phyloP scores from a whole-genome alignment of 768 basidiomycete species.

The Leccinum pellstonianum region DNA sequence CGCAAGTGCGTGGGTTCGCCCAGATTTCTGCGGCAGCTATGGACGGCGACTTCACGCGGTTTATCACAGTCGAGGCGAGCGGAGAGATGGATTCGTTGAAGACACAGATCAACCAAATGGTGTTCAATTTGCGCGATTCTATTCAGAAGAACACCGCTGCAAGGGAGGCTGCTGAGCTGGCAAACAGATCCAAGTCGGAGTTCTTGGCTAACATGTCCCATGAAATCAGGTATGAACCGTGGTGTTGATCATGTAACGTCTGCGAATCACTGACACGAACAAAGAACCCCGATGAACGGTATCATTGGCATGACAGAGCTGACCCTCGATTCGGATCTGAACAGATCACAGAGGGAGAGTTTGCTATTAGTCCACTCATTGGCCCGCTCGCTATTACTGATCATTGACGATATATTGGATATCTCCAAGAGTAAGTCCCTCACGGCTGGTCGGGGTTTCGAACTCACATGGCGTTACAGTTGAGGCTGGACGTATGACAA shows the following conservation, averaged over 20 bases:
- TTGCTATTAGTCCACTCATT: constrained; percentile 92
- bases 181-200: constrained; percentile 96
- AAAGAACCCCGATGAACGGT: constrained; percentile 99
- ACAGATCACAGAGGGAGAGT: constrained; percentile 92
- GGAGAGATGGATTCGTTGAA: constrained; percentile 99
- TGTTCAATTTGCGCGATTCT: constrained; percentile 92
- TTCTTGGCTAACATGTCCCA: constrained; percentile 99
- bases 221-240: constrained; percentile 79
- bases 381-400: constrained; percentile 87
- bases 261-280: constrained; percentile 8
- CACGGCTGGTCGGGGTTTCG: not conserved
- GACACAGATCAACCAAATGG: constrained; percentile 99
- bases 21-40: constrained; percentile 98
- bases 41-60: constrained; percentile 97
- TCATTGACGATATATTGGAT: constrained; percentile 99
- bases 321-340: constrained; percentile 94
- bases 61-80: constrained; percentile 97
- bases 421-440: constrained; percentile 91
- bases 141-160: constrained; percentile 99
- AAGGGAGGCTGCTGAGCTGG: constrained; percentile 93
- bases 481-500: constrained; percentile 99
- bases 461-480: constrained; percentile 47
- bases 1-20: constrained; percentile 97
- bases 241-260: not conserved
- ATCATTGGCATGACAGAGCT: constrained; percentile 99